These are phyloP conservation scores for Erodium maritimum DNA, from an alignment of 345 rosid species.

Conservation along the genomic window DNA sequence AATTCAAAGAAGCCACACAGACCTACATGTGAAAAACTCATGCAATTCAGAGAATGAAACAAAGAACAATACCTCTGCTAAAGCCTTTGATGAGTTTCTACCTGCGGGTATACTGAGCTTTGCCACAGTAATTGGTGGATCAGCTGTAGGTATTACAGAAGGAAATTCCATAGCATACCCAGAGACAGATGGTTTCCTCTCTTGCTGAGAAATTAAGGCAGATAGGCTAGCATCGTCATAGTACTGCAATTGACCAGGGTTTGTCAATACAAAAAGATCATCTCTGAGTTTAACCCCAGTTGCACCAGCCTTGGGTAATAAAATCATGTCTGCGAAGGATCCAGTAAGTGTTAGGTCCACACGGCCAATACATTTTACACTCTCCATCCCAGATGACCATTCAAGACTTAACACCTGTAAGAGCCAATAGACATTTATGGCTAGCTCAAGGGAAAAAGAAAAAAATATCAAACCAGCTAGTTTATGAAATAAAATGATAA, in stretches of 20 bases:
- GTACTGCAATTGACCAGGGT: slow-evolving; percentile 53
- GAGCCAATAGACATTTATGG: slow-evolving; percentile 4
- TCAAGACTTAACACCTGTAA: slow-evolving; percentile 53
- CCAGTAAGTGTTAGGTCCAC: slow-evolving; percentile 41
- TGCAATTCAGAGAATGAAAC: slow-evolving; percentile 7
- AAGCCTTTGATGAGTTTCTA: slow-evolving; percentile 27
- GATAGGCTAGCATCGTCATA: slow-evolving; percentile 36
- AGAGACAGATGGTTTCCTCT: slow-evolving; percentile 26
- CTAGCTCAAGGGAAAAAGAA: background rate
- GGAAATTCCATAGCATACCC: slow-evolving; percentile 27
- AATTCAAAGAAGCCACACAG: background rate
- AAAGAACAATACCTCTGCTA: slow-evolving; percentile 30
- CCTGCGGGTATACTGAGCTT: slow-evolving; percentile 23
- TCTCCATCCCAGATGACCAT: slow-evolving; percentile 52
- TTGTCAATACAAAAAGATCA: slow-evolving; percentile 44
- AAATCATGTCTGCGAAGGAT: slow-evolving; percentile 59
- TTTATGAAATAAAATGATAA: background rate
- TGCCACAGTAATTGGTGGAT: slow-evolving; percentile 40
- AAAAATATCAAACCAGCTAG: background rate
- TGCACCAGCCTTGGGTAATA: slow-evolving; percentile 36
- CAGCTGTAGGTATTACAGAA: slow-evolving; percentile 29
- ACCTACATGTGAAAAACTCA: slow-evolving; percentile 2
- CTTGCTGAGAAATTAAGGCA: slow-evolving; percentile 32
- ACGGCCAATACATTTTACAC: slow-evolving; percentile 41
- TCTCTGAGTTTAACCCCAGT: slow-evolving; percentile 22